Base-by-base conservation (phyloP, 768 basidiomycete genomes). In the Zangia roseola region DNA sequence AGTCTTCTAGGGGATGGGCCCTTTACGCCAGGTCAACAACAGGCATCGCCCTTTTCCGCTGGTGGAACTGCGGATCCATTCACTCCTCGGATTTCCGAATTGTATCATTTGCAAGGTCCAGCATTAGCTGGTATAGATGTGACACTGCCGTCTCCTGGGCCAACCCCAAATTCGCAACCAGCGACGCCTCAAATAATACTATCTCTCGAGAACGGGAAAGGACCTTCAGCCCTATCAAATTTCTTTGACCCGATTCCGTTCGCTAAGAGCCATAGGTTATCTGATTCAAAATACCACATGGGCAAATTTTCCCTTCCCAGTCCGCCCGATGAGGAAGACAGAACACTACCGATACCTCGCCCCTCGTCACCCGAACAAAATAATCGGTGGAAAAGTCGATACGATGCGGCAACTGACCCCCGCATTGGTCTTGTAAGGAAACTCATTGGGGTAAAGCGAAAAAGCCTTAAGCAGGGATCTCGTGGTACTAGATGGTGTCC, bases 181-280 rank as follows among this genome's bases (percentile, higher is more conserved):
- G 60, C 72, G 16, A 83, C 81, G 12, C 83, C 84, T 17, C 69
- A 73, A 51, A 74, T 86, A 0, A 74, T 76, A 20, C 64, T 83
- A 5, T 74, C 73, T 19, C 55, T 55, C 38, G 59, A 57, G 34
- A 34, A 55, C 53, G 37, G 42, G 55, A 51, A 51, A 50, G 44
- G 63, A 52, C 12, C 47, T 4, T 9, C 52, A 33, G 52, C 21
- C 46, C 43, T 50, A 65, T 53, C 57, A 61, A 60, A 54, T 43
- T 63, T 69, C 23, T 92, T 90, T 52, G 86, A 89, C 31, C 82
- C 90, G 0, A 87, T 93, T 21, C 81, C 84, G 0, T 91, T 93
- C 51, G 79, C 84, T 0, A 64, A 73, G 10, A 79, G 76, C 37
- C 85, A 91, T 60, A 74, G 77, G 16, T 55, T 73, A 13, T 73